phyloP scores from a whole-genome alignment of 805 yeast genomes.

The Nakazawaea ambrosiae region DNA sequence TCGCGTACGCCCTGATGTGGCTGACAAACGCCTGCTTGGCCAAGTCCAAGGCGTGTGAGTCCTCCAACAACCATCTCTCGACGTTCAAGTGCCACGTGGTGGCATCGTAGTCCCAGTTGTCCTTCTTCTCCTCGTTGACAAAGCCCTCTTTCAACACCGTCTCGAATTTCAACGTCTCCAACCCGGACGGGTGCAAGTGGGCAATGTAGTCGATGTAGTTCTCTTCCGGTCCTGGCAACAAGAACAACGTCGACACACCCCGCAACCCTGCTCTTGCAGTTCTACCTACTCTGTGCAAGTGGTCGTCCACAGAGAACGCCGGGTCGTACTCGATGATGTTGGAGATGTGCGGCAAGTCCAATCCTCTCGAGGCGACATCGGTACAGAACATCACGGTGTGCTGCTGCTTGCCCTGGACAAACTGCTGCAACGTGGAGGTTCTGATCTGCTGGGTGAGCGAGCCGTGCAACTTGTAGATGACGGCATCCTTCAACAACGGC shows the following conservation, averaged over 20 bases:
- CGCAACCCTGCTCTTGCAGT: conserved; percentile 94
- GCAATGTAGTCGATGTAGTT: conserved; percentile 61
- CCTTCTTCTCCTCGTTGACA: conserved; percentile 24
- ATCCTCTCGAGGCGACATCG: conserved; percentile 96
- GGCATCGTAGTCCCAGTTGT: conserved; percentile 84
- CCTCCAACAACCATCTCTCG: conserved; percentile 83
- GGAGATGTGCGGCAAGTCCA: conserved; percentile 83
- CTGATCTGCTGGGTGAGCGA: conserved; percentile 80
- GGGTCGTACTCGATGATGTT: conserved; percentile 92
- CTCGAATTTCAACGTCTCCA: conserved; percentile 44
- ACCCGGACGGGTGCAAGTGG: conserved; percentile 48
- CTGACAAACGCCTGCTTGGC: conserved; percentile 83
- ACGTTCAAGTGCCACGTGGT: conserved; percentile 92
- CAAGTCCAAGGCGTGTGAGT: conserved; percentile 45
- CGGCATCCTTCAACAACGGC: conserved; percentile 42
- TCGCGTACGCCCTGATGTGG: conserved; percentile 92
- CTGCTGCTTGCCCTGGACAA: conserved; percentile 33
- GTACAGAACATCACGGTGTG: conserved; percentile 82
- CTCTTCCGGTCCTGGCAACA: conserved; percentile 89
- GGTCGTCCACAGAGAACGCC: conserved; percentile 90
- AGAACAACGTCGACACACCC: conserved; percentile 73
- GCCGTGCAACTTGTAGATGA: conserved; percentile 74
- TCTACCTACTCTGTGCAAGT: conserved; percentile 93
- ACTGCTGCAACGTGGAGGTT: conserved; percentile 65
- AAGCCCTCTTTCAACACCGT: conserved; percentile 25